phyloP scores from a whole-genome alignment of 352 stramenopile genomes.

The Thalassiosira livingstoniorum region DNA sequence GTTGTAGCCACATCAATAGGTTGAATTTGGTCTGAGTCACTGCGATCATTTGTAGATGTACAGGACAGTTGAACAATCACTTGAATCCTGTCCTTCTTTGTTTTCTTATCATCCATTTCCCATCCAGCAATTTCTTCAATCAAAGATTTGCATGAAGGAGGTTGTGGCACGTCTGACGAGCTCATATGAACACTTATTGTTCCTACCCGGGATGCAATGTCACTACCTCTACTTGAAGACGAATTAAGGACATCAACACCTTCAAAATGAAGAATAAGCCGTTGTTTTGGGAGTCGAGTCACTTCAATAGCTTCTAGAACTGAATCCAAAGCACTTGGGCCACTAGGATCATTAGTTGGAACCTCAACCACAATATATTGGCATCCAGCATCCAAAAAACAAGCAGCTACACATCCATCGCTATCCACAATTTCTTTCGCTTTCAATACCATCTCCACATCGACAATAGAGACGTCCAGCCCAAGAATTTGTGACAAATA shows the following conservation, averaged over 20 bases:
- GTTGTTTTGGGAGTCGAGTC: slow-evolving; percentile 68
- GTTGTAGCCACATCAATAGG: slow-evolving; percentile 12
- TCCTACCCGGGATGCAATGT: slow-evolving; percentile 14
- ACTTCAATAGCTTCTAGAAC: slow-evolving; percentile 64
- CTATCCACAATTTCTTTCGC: slow-evolving; percentile 58
- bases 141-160: neutral
- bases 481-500: slow-evolving; percentile 67
- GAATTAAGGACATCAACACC: neutral
- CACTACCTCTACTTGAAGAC: neutral
- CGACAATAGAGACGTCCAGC: slow-evolving; percentile 76
- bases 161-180: too few relatives aligned
- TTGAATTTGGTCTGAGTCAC: neutral
- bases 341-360: slow-evolving; percentile 1
- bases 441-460: slow-evolving; percentile 75
- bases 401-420: slow-evolving; percentile 73
- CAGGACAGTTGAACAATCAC: neutral
- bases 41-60: neutral
- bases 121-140: neutral
- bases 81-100: neutral
- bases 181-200: slow-evolving; percentile 2
- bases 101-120: neutral
- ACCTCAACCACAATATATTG: slow-evolving; percentile 61
- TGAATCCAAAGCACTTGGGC: slow-evolving; percentile 24
- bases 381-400: slow-evolving; percentile 83
- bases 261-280: slow-evolving; percentile 70